Base-by-base conservation (phyloP, 768 basidiomycete species). In the Boletellus ananas region DNA sequence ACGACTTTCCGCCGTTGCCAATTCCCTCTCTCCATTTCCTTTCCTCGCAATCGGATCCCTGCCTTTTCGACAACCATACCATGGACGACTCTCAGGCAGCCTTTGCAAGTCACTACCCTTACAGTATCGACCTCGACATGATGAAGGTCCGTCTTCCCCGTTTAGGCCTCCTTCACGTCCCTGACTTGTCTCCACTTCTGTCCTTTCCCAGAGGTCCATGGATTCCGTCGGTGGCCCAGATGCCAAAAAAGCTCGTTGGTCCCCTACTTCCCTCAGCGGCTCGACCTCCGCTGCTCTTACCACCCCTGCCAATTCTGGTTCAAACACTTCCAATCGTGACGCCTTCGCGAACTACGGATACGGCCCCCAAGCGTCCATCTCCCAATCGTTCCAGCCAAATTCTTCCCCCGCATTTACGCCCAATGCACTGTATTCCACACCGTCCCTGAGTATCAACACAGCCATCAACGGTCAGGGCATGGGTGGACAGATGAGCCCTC, bases 231-330 rank as follows among this genome's bases (percentile, higher is more conserved):
- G 83, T 61, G 88, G 86, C 61, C 87, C 87, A 57, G 88, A 90
- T 70, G 77, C 85, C 48, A 93, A 93, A 80, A 93, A 93, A 72
- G 84, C 90, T 50, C 87, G 90, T 58, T 91, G 90, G 90, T 90
- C 87, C 25, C 87, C 88, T 45, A 83, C 78, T 44, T 81, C 76
- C 21, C 72, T 73, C 58, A 66, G 62, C 27, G 63, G 66, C 46
- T 59, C 66, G 27, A 66, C 65, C 39, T 55, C 64, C 18, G 70
- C 68, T 49, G 72, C 72, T 47, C 76, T 64, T 47, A 55, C 69
- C 47, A 48, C 59, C 13, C 65, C 67, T 43, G 66, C 70, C 36
- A 77, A 64, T 63, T 70, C 67, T 16, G 65, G 69, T 39, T 50
- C 68, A 43, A 63, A 64, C 48, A 62, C 62, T 59, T 72, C 77